Evolutionary conservation across 1,284 basidiomycete genomes (phyloP), one percentile per base, ranked within the genome.

Genomic region (Papiliotrema flavescens): DNA sequence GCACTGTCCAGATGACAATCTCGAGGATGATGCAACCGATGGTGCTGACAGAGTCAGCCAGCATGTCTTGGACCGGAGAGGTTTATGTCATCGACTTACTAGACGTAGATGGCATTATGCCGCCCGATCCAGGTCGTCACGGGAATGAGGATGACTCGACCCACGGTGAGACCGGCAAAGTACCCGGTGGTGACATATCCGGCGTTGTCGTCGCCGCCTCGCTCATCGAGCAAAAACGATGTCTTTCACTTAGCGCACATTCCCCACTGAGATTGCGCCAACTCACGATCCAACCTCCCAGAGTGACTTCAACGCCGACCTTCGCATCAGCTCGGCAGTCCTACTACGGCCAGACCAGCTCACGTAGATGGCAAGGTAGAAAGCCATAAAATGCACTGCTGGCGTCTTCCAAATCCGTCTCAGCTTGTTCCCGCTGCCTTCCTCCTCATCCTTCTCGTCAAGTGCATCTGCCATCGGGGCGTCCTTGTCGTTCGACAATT

Each of bases 1-100:
- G 81, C 1, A 83, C 81, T 23, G 83, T 78, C 86, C 85, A 87
- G 37, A 87, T 76, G 28, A 83, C 76, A 17, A 85, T 65, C 63
- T 86, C 82, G 23, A 87, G 77, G 5, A 63, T 71, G 45, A 75
- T 67, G 2, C 65, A 59, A 20, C 70, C 35, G 19, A 57, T 28
- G 2, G 72, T 59, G 57, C 67, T 69, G 28, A 32, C 28, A 49
- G 15, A 23, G 9, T n/a, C 42, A 26, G 32, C 20, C 20, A 8
- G 17, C 32, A 32, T 52, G 37, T 26, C 23, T 3, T 32, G 13
- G 1, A 40, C 7, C 22, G 20, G 8, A 19, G 36, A 44, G 26
- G 28, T 11, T 32, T 32, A 32, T 32, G 28, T 32, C 15, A 34
- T 19, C 11, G 26, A 62, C 67, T 51, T 51, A 70, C 67, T 74